phyloP scores from a whole-genome alignment of 2,329 filamentous ascomycete species.

The Penicillium freii region DNA sequence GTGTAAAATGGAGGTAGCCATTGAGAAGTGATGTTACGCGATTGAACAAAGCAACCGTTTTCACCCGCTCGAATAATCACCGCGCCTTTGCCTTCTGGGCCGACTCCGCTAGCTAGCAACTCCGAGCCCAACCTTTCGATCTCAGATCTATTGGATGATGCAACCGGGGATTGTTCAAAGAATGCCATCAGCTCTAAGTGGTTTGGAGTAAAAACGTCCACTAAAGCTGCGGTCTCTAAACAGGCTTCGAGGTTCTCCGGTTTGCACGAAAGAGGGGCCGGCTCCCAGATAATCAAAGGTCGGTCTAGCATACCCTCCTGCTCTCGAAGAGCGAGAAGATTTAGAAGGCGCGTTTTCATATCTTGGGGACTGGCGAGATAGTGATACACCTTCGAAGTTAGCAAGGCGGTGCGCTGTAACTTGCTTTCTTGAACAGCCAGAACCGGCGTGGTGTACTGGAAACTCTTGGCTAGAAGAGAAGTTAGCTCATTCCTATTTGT shows the following conservation, averaged over 20 bases:
- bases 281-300: conserved; percentile 27
- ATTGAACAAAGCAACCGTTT: conserved; percentile 28
- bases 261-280: conserved; percentile 21
- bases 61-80: conserved; percentile 35
- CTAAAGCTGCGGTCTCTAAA: conserved; percentile 16
- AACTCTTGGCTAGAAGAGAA: conserved; percentile 20
- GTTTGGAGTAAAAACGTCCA: conserved; percentile 41
- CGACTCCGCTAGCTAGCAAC: conserved; percentile 17
- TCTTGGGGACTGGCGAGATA: conserved; percentile 20
- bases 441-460: conserved; percentile 24
- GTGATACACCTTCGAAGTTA: conserved; percentile 18
- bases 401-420: conserved; percentile 6
- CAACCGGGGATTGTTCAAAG: conserved; percentile 9
- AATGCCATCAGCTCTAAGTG: conserved; percentile 36
- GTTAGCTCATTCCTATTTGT: background rate
- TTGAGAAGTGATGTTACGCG: conserved; percentile 1
- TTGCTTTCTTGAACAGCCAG: conserved; percentile 13
- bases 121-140: conserved; percentile 16
- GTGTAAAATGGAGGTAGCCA: conserved; percentile 35
- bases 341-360: conserved; percentile 8
- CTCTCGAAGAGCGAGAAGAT: conserved; percentile 19
- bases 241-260: conserved; percentile 22
- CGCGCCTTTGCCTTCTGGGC: conserved; percentile 13
- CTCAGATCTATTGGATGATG: background rate
- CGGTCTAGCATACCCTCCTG: conserved; percentile 10